Conservation (phyloP, 768 basidiomycete genomes). For the Rhodotorula graminis region DNA sequence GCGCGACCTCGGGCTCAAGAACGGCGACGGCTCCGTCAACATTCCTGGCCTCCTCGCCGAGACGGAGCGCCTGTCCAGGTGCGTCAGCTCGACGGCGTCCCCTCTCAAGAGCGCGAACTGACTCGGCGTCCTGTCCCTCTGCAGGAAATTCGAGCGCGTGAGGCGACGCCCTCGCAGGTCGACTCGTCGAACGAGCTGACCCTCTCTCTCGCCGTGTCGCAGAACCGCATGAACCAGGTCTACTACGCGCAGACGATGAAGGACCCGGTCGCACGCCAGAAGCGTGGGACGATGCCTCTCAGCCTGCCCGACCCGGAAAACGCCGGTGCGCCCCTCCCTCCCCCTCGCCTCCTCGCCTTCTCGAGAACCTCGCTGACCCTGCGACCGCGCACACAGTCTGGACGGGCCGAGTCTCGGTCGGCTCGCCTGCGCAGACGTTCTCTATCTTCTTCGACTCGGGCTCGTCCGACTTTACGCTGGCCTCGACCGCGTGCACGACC, state of each 20-base stretch:
- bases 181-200: no score
- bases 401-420: conserved; percentile 25
- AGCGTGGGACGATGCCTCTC: conserved; percentile 11
- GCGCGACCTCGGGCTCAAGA: conserved; percentile 10
- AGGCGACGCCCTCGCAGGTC: background rate
- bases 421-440: conserved; percentile 43
- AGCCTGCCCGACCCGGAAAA: background rate
- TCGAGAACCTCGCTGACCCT: no score
- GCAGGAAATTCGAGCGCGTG: conserved; percentile 31
- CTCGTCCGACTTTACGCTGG: conserved; percentile 45
- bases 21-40: conserved; percentile 19
- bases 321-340: background rate
- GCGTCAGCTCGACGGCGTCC: background rate
- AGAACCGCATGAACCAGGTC: conserved; percentile 9
- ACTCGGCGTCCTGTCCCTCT: background rate
- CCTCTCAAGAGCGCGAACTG: background rate
- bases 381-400: conserved; percentile 6
- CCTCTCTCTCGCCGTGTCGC: background rate
- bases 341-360: no score
- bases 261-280: background rate
- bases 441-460: conserved; percentile 48
- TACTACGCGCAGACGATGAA: background rate
- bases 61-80: background rate
- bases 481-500: conserved; percentile 18
- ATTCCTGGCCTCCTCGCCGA: background rate